These are phyloP conservation scores for Chlorella sp. DNA, from an alignment of 139 green algal species.

Conservation along the genomic window DNA sequence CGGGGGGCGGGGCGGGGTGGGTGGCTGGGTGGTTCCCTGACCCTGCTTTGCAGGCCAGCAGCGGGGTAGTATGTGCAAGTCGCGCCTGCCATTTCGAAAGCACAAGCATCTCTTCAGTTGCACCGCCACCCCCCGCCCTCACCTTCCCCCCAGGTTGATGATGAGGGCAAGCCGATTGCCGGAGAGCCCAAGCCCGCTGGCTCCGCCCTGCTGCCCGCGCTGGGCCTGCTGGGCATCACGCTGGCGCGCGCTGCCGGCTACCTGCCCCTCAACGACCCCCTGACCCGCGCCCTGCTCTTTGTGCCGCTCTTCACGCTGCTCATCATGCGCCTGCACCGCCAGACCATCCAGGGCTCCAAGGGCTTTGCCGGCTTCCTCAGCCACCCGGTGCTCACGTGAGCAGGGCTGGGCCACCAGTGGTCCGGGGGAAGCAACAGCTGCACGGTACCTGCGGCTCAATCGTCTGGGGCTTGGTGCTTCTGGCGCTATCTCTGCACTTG, in stretches of 20 bases:
- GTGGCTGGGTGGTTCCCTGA: too few species aligned
- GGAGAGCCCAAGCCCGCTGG: neutral
- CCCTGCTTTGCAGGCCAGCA: too few species aligned
- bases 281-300: constrained; percentile 32
- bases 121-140: too few species aligned
- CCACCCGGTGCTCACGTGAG: constrained; percentile 18
- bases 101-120: too few species aligned
- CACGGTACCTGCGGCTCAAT: too few species aligned
- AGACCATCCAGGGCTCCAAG: constrained; percentile 28
- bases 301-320: constrained; percentile 33
- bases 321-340: constrained; percentile 40
- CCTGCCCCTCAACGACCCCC: constrained; percentile 36
- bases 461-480: too few species aligned
- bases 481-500: too few species aligned
- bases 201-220: constrained; percentile 16
- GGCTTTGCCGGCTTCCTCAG: constrained; percentile 15
- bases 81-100: too few species aligned
- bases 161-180: constrained; percentile 27
- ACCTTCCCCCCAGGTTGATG: neutral
- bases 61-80: too few species aligned
- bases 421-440: too few species aligned
- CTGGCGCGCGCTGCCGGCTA: constrained; percentile 30
- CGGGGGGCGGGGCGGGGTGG: too few species aligned
- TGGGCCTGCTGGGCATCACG: constrained; percentile 34
- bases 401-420: too few species aligned